phyloP scores from a whole-genome alignment of 306 rosid genomes.

The Urtica urens region DNA sequence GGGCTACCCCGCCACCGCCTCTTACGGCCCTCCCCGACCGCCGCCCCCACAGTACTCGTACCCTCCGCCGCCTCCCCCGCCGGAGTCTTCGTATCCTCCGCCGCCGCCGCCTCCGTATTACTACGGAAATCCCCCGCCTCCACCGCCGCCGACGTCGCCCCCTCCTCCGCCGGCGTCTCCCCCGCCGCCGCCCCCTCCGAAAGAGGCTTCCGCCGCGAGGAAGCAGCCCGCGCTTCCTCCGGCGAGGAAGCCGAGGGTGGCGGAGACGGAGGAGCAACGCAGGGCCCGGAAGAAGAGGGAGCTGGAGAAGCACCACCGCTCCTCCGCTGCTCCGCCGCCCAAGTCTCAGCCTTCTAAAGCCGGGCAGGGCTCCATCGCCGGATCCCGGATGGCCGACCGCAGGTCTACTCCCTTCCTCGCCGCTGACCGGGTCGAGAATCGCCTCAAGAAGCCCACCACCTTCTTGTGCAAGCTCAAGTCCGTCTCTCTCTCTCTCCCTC shows the following conservation, averaged over 20 bases:
- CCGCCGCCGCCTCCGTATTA: constrained; percentile 74
- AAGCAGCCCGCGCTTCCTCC: too few relatives aligned
- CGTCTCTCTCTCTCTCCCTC: constrained; percentile 24
- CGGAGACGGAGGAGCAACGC: constrained; percentile 81
- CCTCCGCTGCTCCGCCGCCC: constrained; percentile 56
- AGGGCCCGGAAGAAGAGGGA: constrained; percentile 75
- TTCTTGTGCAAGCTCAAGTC: constrained; percentile 96
- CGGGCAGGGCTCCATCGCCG: constrained; percentile 71
- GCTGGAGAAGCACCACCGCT: constrained; percentile 79
- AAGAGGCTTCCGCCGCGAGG: constrained; percentile 60
- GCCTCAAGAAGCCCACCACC: constrained; percentile 95
- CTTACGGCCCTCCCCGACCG: constrained; percentile 60
- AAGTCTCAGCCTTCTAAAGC: constrained; percentile 60
- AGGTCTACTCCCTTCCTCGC: constrained; percentile 59
- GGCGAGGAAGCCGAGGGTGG: constrained; percentile 38
- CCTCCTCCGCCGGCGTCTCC: constrained; percentile 59
- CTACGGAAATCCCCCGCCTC: constrained; percentile 28
- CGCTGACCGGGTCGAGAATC: constrained; percentile 85
- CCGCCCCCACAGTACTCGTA: constrained; percentile 51
- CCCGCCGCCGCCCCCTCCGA: constrained; percentile 63
- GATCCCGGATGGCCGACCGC: constrained; percentile 83
- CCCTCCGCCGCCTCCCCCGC: constrained; percentile 54
- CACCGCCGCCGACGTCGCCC: constrained; percentile 32
- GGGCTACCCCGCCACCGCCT: too few relatives aligned
- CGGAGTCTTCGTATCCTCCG: constrained; percentile 55